Evolutionary conservation across 2,329 filamentous ascomycete genomes (phyloP), one percentile per base, ranked within the genome.

Genomic region (Monosporascus sp.): DNA sequence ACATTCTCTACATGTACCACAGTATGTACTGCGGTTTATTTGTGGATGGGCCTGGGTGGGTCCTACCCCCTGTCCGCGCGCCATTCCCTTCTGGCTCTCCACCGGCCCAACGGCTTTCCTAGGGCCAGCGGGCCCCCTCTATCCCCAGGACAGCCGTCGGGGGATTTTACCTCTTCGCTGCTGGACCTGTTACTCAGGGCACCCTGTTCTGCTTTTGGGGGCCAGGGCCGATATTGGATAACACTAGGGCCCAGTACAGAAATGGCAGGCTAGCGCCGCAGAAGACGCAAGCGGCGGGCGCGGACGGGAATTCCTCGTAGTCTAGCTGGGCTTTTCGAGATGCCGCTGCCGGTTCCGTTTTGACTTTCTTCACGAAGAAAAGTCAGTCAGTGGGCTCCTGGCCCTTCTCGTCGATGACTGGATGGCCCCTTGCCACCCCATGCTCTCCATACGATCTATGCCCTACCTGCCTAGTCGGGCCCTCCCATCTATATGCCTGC

Each of bases 111-210:
- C 74, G 72, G 71, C 69, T 68, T 72, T 60, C 74, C 68, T 72
- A 72, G 68, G 73, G 72, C 70, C 68, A 72, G 71, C 70, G 74
- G 74, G 71, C 64, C 74, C 74, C 60, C 55, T 43, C 40, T 43
- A 43, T 43, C 40, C 62, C 63, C 62, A 62, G 66, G 60, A 69
- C 67, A 66, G 62, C 60, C 61, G 60, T 75, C 74, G 73, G 73
- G 76, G 71, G 69, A 72, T 76, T 76, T 69, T 72, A 68, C 67
- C 66, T 69, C 70, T 71, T 71, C 73, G 22, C 40, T 40, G 74
- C 69, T 72, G 65, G 66, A 64, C 62, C 11, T 35, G 31, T 5
- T 35, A 4, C 31, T 35, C 31, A 14, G 31, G 26, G 31, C 54
- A 65, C 68, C 69, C 24, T 46, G 43, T 46, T 31, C 43, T 27